These are phyloP conservation scores for Aureobasidium sp. DNA, from an alignment of 2,329 filamentous ascomycete species.

Conservation along the genomic window DNA sequence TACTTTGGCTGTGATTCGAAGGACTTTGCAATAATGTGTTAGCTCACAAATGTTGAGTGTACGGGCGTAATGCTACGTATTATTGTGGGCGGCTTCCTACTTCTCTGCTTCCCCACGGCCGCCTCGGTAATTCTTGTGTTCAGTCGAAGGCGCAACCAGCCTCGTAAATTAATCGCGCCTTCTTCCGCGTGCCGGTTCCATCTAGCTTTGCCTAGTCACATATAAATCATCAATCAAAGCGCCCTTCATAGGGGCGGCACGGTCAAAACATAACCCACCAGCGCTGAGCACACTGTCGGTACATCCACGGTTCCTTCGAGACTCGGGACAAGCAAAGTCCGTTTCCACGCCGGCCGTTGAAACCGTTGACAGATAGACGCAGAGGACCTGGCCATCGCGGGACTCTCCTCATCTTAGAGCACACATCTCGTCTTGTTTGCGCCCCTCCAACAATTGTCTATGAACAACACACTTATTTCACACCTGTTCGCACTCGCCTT, in stretches of 20 bases:
- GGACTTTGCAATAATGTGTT: neutral
- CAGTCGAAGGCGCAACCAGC: neutral
- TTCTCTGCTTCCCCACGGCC: slow-evolving; percentile 6
- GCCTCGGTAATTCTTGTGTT: slow-evolving; percentile 1
- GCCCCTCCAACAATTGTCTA: neutral
- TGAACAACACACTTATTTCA: slow-evolving; percentile 3
- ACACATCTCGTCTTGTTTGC: neutral
- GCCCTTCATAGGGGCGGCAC: slow-evolving; percentile 9
- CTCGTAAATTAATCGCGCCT: slow-evolving; percentile 11
- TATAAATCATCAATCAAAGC: neutral
- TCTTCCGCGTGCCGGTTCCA: slow-evolving; percentile 5
- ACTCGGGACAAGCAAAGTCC: slow-evolving; percentile 3
- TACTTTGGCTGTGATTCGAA: neutral
- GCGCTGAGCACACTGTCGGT: neutral
- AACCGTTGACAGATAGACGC: slow-evolving; percentile 6
- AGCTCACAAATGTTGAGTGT: neutral
- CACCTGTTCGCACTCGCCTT: neutral
- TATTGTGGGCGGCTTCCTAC: too few relatives aligned
- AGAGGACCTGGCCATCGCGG: neutral
- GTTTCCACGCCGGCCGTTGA: slow-evolving; percentile 6
- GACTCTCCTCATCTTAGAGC: neutral
- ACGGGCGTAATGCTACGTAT: slow-evolving; percentile 4
- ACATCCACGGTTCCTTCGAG: slow-evolving; percentile 9
- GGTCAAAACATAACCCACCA: neutral
- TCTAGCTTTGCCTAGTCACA: slow-evolving; percentile 1